Base-by-base conservation (phyloP, 257 asterid species). In the Thymus mandschuricus region DNA sequence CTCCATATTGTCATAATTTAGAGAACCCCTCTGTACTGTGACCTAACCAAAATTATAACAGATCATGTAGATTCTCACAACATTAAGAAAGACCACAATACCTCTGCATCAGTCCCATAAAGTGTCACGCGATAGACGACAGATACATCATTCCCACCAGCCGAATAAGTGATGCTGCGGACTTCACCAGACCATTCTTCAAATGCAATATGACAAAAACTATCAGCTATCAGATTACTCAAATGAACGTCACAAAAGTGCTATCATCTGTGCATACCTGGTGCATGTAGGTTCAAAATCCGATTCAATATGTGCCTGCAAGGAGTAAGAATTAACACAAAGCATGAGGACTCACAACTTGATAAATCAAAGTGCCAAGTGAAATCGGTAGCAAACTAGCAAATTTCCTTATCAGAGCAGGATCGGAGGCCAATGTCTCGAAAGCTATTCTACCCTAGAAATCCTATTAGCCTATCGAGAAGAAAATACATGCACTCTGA, bases 41-140 rank as follows among this genome's bases (percentile, higher is more conserved):
- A 38, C 41, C 41, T 38, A 4, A 7, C 6, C 41, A 38, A 38
- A 38, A 1, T 38, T 38, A 1, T 38, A 38, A 38, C 41, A 38
- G 4, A 38, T 38, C 6, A 38, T 38, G 7, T 38, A 0, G 41
- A 38, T 38, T 38, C 7, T 38, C 6, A 7, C 41, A 38, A 38
- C 41, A 38, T 4, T 38, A 38, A 38, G 41, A 5, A 38, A 4
- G 41, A 35, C 41, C 6, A 21, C 38, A 59, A 31, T 33, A 59
- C 98, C 98, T 93, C 97, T 5, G 98, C 95, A 80, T 89, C 98
- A 70, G 92, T 88, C 73, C 97, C 97, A 77, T 90, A 90, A 38
- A 93, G 82, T 28, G 94, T 93, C 4, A 92, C 90, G 33, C 97
- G 97, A 65, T 92, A 92, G 72, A 88, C 89, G 57, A 92, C 86